Conservation (phyloP, 2,329 filamentous ascomycete species). For the Alternaria brassicae region DNA sequence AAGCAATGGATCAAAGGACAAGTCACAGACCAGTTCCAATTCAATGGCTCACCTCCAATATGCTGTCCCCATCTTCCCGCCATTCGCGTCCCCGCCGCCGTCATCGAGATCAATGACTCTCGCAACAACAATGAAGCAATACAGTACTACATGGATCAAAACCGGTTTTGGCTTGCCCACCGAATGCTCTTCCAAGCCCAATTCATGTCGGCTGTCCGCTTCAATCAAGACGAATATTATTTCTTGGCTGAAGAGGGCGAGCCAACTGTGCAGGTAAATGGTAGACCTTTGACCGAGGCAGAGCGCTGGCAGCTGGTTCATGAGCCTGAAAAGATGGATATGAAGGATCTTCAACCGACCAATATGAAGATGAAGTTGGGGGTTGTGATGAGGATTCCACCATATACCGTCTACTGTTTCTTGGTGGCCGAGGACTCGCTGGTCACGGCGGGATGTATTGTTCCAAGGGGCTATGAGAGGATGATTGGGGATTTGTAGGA, state of each 20-base stretch:
- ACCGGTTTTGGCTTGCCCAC: not conserved
- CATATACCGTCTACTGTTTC: slow-evolving; percentile 1
- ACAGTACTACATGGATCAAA: not conserved
- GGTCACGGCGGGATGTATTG: not conserved
- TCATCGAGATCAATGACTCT: not conserved
- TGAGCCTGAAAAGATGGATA: not conserved
- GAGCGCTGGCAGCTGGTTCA: not conserved
- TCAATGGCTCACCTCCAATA: not conserved
- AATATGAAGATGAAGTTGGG: not conserved
- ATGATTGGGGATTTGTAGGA: not conserved
- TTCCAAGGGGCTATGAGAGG: not conserved
- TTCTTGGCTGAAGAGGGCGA: slow-evolving; percentile 2
- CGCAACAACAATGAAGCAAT: slow-evolving; percentile 3
- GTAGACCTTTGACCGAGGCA: not conserved
- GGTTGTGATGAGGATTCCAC: not conserved
- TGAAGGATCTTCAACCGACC: not conserved
- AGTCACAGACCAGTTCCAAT: not conserved
- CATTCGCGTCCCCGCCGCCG: not conserved
- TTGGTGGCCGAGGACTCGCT: not conserved
- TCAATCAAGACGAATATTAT: not conserved
- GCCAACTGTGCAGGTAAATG: not conserved
- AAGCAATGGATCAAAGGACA: not conserved
- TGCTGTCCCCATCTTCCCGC: slow-evolving; percentile 5
- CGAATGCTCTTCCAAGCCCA: not conserved
- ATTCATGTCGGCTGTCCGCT: not conserved